Conservation (phyloP, 345 rosid species). For the Euphorbia peplus region DNA sequence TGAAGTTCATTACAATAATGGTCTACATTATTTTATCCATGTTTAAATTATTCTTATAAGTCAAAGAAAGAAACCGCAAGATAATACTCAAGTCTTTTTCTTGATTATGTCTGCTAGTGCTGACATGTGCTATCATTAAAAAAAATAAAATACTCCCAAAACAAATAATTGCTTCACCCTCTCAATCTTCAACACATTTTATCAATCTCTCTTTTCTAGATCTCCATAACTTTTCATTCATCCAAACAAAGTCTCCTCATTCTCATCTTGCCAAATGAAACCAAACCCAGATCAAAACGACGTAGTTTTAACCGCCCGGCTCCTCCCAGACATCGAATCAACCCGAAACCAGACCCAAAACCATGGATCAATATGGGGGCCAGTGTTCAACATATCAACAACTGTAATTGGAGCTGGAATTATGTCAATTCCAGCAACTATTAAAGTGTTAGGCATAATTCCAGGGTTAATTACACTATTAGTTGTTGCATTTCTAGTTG, state of each 20-base stretch:
- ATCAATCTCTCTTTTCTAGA: not conserved
- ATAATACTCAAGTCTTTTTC: not conserved
- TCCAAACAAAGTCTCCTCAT: not conserved
- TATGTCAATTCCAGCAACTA: constrained; percentile 21
- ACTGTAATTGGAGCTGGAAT: constrained; percentile 26
- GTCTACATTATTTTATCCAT: not conserved
- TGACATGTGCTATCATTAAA: not conserved
- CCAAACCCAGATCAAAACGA: not conserved
- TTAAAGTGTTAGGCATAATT: constrained; percentile 29
- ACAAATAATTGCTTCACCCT: not conserved
- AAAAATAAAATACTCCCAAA: not conserved
- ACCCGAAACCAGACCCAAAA: not conserved
- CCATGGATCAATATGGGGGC: constrained; percentile 18
- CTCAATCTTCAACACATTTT: not conserved
- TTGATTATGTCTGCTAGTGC: not conserved
- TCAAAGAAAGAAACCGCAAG: not conserved
- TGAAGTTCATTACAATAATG: too few relatives aligned
- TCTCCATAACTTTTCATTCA: too few relatives aligned
- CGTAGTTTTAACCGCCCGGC: not conserved
- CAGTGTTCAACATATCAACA: constrained; percentile 25
- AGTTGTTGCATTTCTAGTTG: constrained; percentile 23
- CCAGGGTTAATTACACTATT: constrained; percentile 20
- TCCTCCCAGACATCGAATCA: not conserved
- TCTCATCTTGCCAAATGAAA: not conserved
- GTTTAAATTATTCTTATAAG: not conserved